These are phyloP conservation scores for Monilinia aucupariae DNA, from an alignment of 2,329 filamentous ascomycete genomes.

Conservation along the genomic window DNA sequence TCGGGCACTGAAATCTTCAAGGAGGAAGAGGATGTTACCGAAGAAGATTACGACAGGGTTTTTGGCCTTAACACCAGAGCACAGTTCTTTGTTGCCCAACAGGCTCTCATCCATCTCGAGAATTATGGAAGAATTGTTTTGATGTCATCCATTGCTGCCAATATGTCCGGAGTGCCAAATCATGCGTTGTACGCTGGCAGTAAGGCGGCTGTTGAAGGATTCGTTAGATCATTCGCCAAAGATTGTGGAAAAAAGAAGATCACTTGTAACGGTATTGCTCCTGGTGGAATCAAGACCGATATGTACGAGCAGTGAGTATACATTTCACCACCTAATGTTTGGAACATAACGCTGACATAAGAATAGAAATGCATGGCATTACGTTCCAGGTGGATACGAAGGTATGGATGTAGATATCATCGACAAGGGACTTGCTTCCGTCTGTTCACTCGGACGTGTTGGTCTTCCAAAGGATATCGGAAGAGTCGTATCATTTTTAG, in stretches of 20 bases:
- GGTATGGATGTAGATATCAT: constrained; percentile 51
- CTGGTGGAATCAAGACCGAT: constrained; percentile 59
- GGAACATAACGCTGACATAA: not conserved
- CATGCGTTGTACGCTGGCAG: constrained; percentile 70
- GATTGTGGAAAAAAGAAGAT: constrained; percentile 56
- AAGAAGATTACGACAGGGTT: constrained; percentile 39
- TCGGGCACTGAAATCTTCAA: constrained; percentile 32
- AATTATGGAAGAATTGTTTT: constrained; percentile 64
- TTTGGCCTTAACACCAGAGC: constrained; percentile 61
- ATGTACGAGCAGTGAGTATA: constrained; percentile 55
- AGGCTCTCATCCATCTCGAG: constrained; percentile 65
- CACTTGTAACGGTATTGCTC: constrained; percentile 61
- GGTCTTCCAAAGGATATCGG: constrained; percentile 63
- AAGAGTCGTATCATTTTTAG: constrained; percentile 55
- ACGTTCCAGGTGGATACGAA: constrained; percentile 49
- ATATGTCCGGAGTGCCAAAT: constrained; percentile 53
- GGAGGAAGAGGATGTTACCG: constrained; percentile 29
- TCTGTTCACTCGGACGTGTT: constrained; percentile 59
- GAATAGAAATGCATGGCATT: constrained; percentile 50
- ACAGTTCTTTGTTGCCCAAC: constrained; percentile 73
- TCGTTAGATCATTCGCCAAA: constrained; percentile 63
- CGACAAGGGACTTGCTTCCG: constrained; percentile 49
- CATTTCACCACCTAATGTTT: not conserved
- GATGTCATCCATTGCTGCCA: constrained; percentile 56
- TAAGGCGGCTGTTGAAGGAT: constrained; percentile 71